Evolutionary conservation across 108 stramenopile genomes (phyloP).

Genomic region (Aurantiochytrium sp.): DNA sequence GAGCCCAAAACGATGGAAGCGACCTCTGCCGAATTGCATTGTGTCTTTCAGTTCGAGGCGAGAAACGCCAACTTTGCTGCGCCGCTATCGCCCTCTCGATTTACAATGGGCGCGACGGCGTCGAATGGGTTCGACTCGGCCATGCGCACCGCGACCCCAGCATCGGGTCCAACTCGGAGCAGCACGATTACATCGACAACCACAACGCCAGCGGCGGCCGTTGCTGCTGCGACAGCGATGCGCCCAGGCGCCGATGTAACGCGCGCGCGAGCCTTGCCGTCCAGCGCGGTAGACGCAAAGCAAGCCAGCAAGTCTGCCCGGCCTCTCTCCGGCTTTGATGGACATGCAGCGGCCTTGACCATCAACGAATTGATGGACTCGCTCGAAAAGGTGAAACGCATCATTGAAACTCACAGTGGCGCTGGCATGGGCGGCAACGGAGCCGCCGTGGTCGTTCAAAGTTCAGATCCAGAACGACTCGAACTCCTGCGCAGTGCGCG

Average conservation of each 20-base stretch:
- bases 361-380: conserved; percentile 5
- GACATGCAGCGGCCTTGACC: not conserved
- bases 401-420: not conserved
- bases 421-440: not conserved
- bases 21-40: not conserved
- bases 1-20: not conserved
- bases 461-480: not conserved
- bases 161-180: not conserved
- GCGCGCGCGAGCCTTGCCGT: not conserved
- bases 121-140: too few relatives aligned
- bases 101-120: too few relatives aligned
- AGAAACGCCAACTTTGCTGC: too few relatives aligned
- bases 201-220: not conserved
- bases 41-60: conserved; percentile 6
- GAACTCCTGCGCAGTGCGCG: not conserved
- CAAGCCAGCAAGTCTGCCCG: not conserved
- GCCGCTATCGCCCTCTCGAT: too few relatives aligned
- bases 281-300: not conserved
- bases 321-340: not conserved
- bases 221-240: not conserved
- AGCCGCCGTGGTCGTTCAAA: not conserved
- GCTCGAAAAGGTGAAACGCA: not conserved
- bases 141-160: too few relatives aligned
- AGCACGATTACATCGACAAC: not conserved
- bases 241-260: not conserved